Base-by-base conservation (phyloP, 1,284 basidiomycete species). In the Tausonia pullulans region DNA sequence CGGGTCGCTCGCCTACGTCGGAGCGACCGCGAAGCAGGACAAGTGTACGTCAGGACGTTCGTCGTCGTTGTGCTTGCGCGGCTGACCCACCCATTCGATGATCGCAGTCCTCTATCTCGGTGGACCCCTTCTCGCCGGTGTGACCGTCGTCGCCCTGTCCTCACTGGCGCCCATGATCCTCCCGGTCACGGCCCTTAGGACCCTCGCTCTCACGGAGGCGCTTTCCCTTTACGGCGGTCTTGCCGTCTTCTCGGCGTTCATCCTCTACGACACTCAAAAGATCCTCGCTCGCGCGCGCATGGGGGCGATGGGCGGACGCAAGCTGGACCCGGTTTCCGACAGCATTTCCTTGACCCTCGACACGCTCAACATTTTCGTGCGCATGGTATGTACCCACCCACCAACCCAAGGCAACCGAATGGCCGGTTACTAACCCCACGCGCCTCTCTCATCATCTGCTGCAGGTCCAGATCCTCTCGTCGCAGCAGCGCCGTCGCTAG, bases 111-210 rank as follows among this genome's bases (percentile, higher is more conserved):
- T 95, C 45, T 87, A 87, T 76, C 82, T 91, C 77, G 91, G 91
- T 60, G 88, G 86, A 13, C 87, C 87, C 5, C 82, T 89, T 57
- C 80, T 95, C 40, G 90, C 90, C 16, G 79, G 79, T 64, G 87
- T 92, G 66, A 84, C 91, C 27, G 88, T 94, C 49, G 88, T 95
- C 39, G 88, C 90, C 43, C 81, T 92, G 49, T 86, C 86, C 70
- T 87, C 86, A 51, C 78, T 95, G 51, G 90, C 92, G 6, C 92
- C 91, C 0, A 85, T 95, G 83, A 82, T 87, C 53, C 82, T 94
- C 46, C 91, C 91, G 8, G 81, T 88, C 64, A 78, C 78, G 51
- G 87, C 87, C 61, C 77, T 90, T 67, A 84, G 90, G 65, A 82
- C 84, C 39, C 80, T 94, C 41, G 87, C 87, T 5, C 77, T 88